Base-by-base conservation (phyloP, 805 yeast species). In the Tetrapisispora nanseiensis region DNA sequence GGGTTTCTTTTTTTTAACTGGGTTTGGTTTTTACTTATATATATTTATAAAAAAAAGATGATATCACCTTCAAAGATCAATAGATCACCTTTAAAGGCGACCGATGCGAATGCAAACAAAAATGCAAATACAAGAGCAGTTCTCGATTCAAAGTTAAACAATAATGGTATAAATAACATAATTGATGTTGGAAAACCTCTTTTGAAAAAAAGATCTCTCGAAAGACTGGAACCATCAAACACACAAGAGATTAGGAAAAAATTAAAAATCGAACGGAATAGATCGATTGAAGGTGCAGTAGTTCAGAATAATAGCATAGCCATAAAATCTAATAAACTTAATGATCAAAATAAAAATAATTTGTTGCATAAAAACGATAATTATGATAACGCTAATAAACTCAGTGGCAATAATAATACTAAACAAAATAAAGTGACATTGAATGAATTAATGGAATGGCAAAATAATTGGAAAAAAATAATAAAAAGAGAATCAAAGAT, bases 401-500 rank as follows among this genome's bases (percentile, higher is more conserved):
- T 9, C 15, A 29, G 15, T 10, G 10, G 12, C 13, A 11, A 40
- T 19, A 39, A 36, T 19, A 50, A 51, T 29, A 45, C 51, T 21
- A 20, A 20, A 21, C 43, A 34, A 34, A 16, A 37, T 18, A 55
- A 53, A 38, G 57, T 56, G 10, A 47, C 61, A 16, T 55, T 61
- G 19, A 55, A 52, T 37, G 78, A 75, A 48, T 53, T 75, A 37
- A 54, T 63, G 40, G 67, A 66, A 46, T 81, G 89, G 89, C 83
- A 79, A 50, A 67, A 65, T 21, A 71, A 74, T 37, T 81, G 87
- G 87, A 68, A 70, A 36, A 67, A 68, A 44, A 76, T 79, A 46
- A 75, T 81, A 78, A 65, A 67, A 41, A 51, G 62, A 16, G 73
- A 69, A 41, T 70, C 82, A 10, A 69, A 71, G 18, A 75, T 80